Conservation (phyloP, 1,139 yeast genomes). For the Kodamaea suecica region DNA sequence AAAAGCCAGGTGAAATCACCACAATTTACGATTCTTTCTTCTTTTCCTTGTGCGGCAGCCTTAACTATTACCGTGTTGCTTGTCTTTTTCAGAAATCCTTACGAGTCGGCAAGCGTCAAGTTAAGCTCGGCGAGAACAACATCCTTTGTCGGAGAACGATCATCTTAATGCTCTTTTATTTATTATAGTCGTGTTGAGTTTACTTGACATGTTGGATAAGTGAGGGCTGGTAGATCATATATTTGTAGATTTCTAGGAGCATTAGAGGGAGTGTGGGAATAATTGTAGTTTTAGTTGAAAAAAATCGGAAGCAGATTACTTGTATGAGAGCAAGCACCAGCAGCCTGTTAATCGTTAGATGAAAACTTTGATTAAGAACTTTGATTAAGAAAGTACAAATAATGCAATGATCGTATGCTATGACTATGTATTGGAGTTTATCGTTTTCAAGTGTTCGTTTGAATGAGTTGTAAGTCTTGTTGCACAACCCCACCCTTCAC, state of each 20-base stretch:
- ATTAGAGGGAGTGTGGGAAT: too few species aligned
- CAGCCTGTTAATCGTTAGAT: too few species aligned
- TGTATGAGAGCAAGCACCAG: too few species aligned
- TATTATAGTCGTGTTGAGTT: conserved; percentile 17
- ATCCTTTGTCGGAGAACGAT: conserved; percentile 38
- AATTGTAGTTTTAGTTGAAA: too few species aligned
- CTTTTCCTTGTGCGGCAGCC: conserved; percentile 51
- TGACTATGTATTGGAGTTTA: too few species aligned
- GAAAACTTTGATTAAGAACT: too few species aligned
- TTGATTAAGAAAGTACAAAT: too few species aligned
- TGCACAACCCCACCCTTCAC: too few species aligned
- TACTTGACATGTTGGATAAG: conserved; percentile 14
- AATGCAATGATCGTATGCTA: too few species aligned
- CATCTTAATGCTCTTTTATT: conserved; percentile 51
- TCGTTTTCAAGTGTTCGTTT: too few species aligned
- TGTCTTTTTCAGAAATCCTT: conserved; percentile 48
- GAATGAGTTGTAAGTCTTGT: too few species aligned
- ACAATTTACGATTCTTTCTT: conserved; percentile 16
- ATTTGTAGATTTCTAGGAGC: conserved; percentile 16
- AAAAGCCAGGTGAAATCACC: conserved; percentile 3
- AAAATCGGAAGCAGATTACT: too few species aligned
- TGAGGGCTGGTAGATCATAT: conserved; percentile 56
- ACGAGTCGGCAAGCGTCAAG: conserved; percentile 59
- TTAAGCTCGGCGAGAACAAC: conserved; percentile 47
- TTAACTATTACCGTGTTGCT: conserved; percentile 56